Percentiles rank a stretch among this genome's conserved stretches.
phyloP scores from a whole-genome alignment of 2,329 filamentous ascomycete genomes.

The Teratosphaeria pseudoeucalypti region DNA sequence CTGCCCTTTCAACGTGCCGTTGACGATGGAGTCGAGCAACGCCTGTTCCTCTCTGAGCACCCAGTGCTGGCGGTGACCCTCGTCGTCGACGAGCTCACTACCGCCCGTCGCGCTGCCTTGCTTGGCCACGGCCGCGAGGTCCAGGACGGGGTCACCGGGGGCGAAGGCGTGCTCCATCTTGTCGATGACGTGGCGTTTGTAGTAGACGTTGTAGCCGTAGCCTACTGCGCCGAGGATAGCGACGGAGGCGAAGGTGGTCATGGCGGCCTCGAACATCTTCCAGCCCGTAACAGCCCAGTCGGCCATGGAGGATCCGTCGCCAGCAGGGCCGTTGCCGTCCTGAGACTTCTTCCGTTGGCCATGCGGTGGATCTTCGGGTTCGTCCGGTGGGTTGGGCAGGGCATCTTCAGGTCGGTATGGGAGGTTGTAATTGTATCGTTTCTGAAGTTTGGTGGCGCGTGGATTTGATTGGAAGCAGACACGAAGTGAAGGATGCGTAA shows the following conservation, averaged over 20 bases:
- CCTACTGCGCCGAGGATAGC: slow-evolving; percentile 40
- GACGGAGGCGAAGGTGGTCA: slow-evolving; percentile 42
- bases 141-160: slow-evolving; percentile 68
- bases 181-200: slow-evolving; percentile 80
- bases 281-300: slow-evolving; percentile 29
- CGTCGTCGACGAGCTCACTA: slow-evolving; percentile 22
- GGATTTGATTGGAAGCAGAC: not conserved
- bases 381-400: slow-evolving; percentile 6
- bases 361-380: slow-evolving; percentile 6
- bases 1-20: slow-evolving; percentile 62
- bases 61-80: slow-evolving; percentile 60
- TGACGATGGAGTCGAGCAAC: slow-evolving; percentile 71
- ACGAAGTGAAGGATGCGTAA: not conserved
- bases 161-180: slow-evolving; percentile 92
- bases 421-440: slow-evolving; percentile 5
- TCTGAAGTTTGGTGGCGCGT: not conserved
- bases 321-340: not conserved
- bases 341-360: slow-evolving; percentile 2
- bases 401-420: slow-evolving; percentile 4
- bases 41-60: slow-evolving; percentile 72
- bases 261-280: slow-evolving; percentile 43
- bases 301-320: not conserved
- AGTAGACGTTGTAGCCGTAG: slow-evolving; percentile 44
- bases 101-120: slow-evolving; percentile 14
- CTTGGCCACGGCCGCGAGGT: slow-evolving; percentile 44